Evolutionary conservation across 1,284 basidiomycete genomes (phyloP), one percentile per base, ranked within the genome.

Genomic region (Ustilago xerochloae): DNA sequence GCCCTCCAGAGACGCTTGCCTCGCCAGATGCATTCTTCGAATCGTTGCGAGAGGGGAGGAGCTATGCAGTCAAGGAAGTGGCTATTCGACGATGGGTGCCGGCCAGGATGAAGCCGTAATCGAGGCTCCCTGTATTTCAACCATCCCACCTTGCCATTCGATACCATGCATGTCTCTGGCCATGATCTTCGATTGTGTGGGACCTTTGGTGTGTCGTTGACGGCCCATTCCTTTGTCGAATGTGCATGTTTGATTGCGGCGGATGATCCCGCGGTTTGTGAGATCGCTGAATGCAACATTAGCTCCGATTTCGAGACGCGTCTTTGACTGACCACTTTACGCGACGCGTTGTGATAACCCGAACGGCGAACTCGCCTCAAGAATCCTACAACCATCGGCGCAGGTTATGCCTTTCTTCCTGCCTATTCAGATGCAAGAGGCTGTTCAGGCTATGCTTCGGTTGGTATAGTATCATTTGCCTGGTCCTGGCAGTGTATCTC

Each of bases 81-180:
- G 88, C 91, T 0, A 85, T 99, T 13, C 88, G 93, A 33, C 87
- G 95, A 56, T 97, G 95, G 84, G 90, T 95, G 45, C 94, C 94
- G 1, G 93, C 94, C 0, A 88, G 94, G 18, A 94, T 95, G 93
- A 89, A 94, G 54, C 93, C 94, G 84, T 95, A 61, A 26, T 39
- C 38, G n/a, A 39, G n/a, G 46, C 4, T 2, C 22, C 4, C 30
- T 30, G 35, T 7, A 20, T 18, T 10, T 39, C 38, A 39, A 20
- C 12, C 18, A 7, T 6, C 35, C 12, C 18, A 4, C 35, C 13
- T 36, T 36, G 18, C 15, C n/a, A n/a, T n/a, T n/a, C n/a, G n/a
- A n/a, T n/a, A n/a, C n/a, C n/a, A n/a, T n/a, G n/a, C n/a, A n/a
- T n/a, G n/a, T n/a, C n/a, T n/a, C n/a, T n/a, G n/a, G n/a, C n/a